phyloP scores from a whole-genome alignment of 208 protist genomes.

The Vickermania ingenoplastis region DNA sequence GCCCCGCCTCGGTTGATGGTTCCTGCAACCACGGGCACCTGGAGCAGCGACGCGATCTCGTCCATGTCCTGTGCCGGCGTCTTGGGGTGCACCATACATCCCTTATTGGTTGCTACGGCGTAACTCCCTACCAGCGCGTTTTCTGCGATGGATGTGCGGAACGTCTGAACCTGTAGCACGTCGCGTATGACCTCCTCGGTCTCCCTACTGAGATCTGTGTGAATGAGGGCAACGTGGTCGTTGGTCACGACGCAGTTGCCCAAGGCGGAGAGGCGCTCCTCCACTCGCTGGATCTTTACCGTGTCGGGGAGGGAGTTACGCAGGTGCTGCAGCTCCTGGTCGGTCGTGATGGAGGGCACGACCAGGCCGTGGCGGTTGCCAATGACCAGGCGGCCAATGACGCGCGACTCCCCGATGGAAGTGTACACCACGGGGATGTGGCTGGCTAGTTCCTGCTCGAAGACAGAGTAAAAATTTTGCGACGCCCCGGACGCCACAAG shows the following conservation, averaged over 20 bases:
- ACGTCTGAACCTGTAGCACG: slow-evolving; percentile 97
- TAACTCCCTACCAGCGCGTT: slow-evolving; percentile 99
- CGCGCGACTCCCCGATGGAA: slow-evolving; percentile 92
- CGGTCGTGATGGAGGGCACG: slow-evolving; percentile 97
- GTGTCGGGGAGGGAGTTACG: slow-evolving; percentile 98
- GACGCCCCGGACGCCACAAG: slow-evolving; percentile 94
- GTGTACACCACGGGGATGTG: slow-evolving; percentile 98
- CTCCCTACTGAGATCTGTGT: slow-evolving; percentile 98
- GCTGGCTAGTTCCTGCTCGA: slow-evolving; percentile 97
- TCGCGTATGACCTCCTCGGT: slow-evolving; percentile 99
- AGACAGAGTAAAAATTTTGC: slow-evolving; percentile 98
- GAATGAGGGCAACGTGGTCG: slow-evolving; percentile 99
- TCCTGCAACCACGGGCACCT: slow-evolving; percentile 98
- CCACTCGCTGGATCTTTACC: slow-evolving; percentile 95
- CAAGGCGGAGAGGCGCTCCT: slow-evolving; percentile 98
- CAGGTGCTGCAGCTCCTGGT: slow-evolving; percentile 99
- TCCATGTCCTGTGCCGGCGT: slow-evolving; percentile 97
- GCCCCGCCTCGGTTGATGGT: slow-evolving; percentile 99
- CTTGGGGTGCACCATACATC: slow-evolving; percentile 96
- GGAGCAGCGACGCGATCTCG: slow-evolving; percentile 96
- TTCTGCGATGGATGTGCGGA: slow-evolving; percentile 96
- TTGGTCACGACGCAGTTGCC: slow-evolving; percentile 99
- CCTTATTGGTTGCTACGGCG: slow-evolving; percentile 96
- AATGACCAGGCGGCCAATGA: slow-evolving; percentile 96
- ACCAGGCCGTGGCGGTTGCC: slow-evolving; percentile 98